Evolutionary conservation across 371 early-diverging fungal genomes (phyloP), one percentile per base, ranked within the genome.

Genomic region (Actinomortierella wolfii): DNA sequence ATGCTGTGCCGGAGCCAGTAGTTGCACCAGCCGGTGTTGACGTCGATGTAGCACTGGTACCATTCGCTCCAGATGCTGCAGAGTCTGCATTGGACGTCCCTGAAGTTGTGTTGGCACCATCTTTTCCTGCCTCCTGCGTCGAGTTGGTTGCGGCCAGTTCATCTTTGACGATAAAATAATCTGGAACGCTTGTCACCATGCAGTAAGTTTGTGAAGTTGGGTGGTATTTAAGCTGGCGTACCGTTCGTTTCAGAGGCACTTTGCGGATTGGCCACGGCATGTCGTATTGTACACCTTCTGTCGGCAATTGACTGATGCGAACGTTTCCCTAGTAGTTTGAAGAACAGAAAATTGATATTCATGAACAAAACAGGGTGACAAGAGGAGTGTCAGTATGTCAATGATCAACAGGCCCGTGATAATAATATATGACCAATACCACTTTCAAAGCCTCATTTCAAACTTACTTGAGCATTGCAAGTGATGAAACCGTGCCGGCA

Each of bases 231-330:
- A 97, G 80, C 51, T 87, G 83, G 59, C 92, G 92, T 2, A 89
- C 88, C 0, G 91, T 89, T 29, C 85, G 79, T 18, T 88, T 86
- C 15, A 96, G 75, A 1, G 88, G 88, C 6, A 95, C 83, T 64
- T 90, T 91, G 62, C 91, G 91, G 56, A 91, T 76, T 0, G 97
- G 93, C 94, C 95, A 95, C 39, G 89, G 88, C 65, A 88, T 70
- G 64, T 96, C 94, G 58, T 89, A 93, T 42, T 86, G 87, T 23
- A 92, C 78, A 34, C 79, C 79, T 17, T 91, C 86, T 17, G 81
- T 76, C 7, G 91, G 92, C 24, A 96, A 82, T 40, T 86, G 78
- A 25, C 88, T 84, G 39, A 97, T 80, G 3, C 92, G 82, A 34
- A 95, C 76, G 2, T 76, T 66, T 1, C 87, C 83, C 86, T 91